These are phyloP conservation scores for Fusarium denticulatum DNA, from an alignment of 2,329 filamentous ascomycete genomes.

Conservation along the genomic window DNA sequence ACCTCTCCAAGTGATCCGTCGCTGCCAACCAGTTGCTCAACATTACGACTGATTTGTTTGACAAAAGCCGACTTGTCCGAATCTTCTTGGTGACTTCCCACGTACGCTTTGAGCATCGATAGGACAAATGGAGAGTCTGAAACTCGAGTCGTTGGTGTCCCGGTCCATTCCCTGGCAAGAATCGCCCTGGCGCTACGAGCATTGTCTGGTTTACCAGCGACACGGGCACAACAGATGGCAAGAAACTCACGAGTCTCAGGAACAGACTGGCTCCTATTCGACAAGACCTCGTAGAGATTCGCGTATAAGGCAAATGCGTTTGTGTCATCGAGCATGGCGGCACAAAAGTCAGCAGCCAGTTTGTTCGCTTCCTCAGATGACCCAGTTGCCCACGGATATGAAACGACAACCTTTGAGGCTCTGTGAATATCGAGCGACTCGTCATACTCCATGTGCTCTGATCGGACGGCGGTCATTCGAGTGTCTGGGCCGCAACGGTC, in stretches of 20 bases:
- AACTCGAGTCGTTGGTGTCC: not conserved
- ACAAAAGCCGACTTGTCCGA: not conserved
- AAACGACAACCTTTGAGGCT: not conserved
- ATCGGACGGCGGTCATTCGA: not conserved
- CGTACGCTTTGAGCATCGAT: constrained; percentile 29
- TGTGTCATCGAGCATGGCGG: constrained; percentile 39
- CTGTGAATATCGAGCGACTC: not conserved
- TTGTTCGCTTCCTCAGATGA: constrained; percentile 29
- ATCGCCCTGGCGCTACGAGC: constrained; percentile 20
- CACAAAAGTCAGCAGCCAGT: constrained; percentile 42
- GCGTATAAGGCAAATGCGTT: constrained; percentile 37
- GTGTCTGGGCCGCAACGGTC: not conserved
- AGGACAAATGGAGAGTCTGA: constrained; percentile 24
- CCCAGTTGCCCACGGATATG: constrained; percentile 29
- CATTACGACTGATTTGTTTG: constrained; percentile 6
- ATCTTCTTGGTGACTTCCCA: constrained; percentile 24
- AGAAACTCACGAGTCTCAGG: constrained; percentile 17
- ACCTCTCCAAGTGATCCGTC: constrained; percentile 15
- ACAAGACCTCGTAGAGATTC: constrained; percentile 18
- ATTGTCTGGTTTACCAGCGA: constrained; percentile 30
- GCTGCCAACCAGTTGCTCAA: constrained; percentile 14
- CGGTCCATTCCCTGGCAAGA: constrained; percentile 10
- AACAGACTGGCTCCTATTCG: not conserved
- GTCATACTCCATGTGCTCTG: constrained; percentile 16
- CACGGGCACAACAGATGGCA: constrained; percentile 34